phyloP scores from a whole-genome alignment of 2,329 filamentous ascomycete species.

The Fusarium irregulare region DNA sequence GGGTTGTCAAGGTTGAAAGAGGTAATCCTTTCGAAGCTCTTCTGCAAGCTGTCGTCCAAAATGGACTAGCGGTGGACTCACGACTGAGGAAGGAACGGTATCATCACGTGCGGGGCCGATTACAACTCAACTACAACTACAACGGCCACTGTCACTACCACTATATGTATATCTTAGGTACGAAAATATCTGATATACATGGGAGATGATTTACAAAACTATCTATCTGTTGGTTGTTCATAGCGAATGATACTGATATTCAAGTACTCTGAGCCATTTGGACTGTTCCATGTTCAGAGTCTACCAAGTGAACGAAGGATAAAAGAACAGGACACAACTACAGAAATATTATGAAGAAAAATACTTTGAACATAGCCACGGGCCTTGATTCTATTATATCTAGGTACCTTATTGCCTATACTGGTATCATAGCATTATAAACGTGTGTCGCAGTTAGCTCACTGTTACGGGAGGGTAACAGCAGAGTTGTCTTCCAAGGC shows the following conservation, averaged over 20 bases:
- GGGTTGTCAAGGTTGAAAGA: conserved; percentile 36
- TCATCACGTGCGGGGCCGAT: conserved; percentile 28
- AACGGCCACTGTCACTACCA: not conserved
- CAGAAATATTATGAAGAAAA: not conserved
- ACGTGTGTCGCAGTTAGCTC: not conserved
- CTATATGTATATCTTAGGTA: not conserved
- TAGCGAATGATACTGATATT: not conserved
- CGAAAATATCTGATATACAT: not conserved
- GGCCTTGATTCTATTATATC: not conserved
- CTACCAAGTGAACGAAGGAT: not conserved
- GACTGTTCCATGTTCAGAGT: not conserved
- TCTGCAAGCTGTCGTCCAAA: conserved; percentile 15
- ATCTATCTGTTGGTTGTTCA: not conserved
- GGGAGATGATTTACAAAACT: not conserved
- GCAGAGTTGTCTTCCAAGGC: not conserved
- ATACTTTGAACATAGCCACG: not conserved
- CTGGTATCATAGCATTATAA: not conserved
- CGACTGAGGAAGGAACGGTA: not conserved
- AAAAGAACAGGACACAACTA: not conserved
- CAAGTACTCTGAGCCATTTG: not conserved
- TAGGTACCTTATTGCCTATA: not conserved
- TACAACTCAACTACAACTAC: not conserved
- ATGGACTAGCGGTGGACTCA: conserved; percentile 34
- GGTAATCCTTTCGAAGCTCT: conserved; percentile 46
- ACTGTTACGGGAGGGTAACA: not conserved